Base-by-base conservation (phyloP, 805 yeast species). In the Candida methanosorbosa region DNA sequence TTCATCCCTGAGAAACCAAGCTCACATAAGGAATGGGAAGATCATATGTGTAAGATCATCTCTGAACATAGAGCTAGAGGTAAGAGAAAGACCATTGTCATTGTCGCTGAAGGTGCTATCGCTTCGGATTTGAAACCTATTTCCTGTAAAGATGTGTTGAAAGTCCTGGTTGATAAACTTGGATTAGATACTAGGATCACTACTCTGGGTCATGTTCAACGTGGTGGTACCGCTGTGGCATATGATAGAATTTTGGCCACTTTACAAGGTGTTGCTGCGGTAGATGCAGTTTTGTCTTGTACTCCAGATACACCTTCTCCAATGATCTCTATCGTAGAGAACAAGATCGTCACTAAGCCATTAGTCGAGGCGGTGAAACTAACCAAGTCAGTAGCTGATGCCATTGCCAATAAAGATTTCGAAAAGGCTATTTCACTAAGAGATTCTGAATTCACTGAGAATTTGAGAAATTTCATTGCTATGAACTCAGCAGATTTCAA, bases 201-300 rank as follows among this genome's bases (percentile, higher is more conserved):
- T 28, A 85, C 94, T 11, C 68, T 92, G 48, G 98, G 98, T 36
- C 98, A 92, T 58, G 97, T 92, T 36, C 98, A 92, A 68, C 77
- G 98, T 63, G 98, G 98, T 65, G 98, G 98, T 60, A 75, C 95
- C 30, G 97, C 98, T 18, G 96, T 88, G 36, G 97, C 97, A 2
- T 85, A 72, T 49, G 98, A 92, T 59, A 75, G 98, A 55, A 61
- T 81, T 54, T 63, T 92, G 48, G 95, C 97, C 27, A 90, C 98
- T 14, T 59, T 90, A 46, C 98, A 92, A 66, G 98, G 97, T 61
- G 96, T 90, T 28, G 97, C 87, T 50, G 97, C 98, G 8, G 94
- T 92, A 16, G 79, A 81, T 40, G 97, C 97, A 2, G 90, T 92
- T 15, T 67, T 92, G 48, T 87, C 81, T 35, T 67, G 81, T 36